Evolutionary conservation across 257 asterid genomes (phyloP).

Genomic region (Salvia miltiorrhiza): DNA sequence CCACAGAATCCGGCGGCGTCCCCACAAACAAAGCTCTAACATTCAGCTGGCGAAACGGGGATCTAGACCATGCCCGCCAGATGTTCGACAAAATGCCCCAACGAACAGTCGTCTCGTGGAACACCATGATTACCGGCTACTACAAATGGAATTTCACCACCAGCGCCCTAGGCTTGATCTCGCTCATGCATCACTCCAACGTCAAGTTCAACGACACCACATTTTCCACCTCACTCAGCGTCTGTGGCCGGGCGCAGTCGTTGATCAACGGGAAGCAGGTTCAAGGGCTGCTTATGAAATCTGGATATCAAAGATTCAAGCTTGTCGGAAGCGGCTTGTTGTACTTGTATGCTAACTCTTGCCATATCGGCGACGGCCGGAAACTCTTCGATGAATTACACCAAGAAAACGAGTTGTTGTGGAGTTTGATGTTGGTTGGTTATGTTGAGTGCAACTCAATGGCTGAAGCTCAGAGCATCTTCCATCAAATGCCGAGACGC

Average conservation of each 20-base stretch:
- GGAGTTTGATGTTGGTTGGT: slow-evolving; percentile 74
- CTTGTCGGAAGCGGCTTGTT: slow-evolving; percentile 64
- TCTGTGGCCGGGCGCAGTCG: slow-evolving; percentile 51
- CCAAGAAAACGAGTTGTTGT: slow-evolving; percentile 47
- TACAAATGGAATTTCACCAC: slow-evolving; percentile 36
- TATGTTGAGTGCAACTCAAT: slow-evolving; percentile 56
- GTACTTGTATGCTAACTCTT: slow-evolving; percentile 45
- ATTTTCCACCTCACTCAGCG: slow-evolving; percentile 42
- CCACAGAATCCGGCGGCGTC: slow-evolving; percentile 25
- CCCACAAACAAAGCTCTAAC: slow-evolving; percentile 47
- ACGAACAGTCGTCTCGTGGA: slow-evolving; percentile 76
- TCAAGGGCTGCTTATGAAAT: slow-evolving; percentile 61
- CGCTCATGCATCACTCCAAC: slow-evolving; percentile 45
- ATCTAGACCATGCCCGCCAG: slow-evolving; percentile 46
- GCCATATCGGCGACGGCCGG: slow-evolving; percentile 41
- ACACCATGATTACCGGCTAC: slow-evolving; percentile 68
- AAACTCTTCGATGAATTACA: slow-evolving; percentile 52
- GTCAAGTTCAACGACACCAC: slow-evolving; percentile 56
- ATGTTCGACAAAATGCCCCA: slow-evolving; percentile 68
- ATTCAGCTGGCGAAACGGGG: slow-evolving; percentile 26
- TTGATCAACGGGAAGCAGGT: slow-evolving; percentile 48
- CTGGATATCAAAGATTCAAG: slow-evolving; percentile 40
- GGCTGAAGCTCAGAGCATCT: slow-evolving; percentile 51
- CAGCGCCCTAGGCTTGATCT: slow-evolving; percentile 40
- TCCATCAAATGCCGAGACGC: slow-evolving; percentile 52